Evolutionary conservation across 2,329 filamentous ascomycete genomes (phyloP).

Genomic region (Aspergillus neotritici): DNA sequence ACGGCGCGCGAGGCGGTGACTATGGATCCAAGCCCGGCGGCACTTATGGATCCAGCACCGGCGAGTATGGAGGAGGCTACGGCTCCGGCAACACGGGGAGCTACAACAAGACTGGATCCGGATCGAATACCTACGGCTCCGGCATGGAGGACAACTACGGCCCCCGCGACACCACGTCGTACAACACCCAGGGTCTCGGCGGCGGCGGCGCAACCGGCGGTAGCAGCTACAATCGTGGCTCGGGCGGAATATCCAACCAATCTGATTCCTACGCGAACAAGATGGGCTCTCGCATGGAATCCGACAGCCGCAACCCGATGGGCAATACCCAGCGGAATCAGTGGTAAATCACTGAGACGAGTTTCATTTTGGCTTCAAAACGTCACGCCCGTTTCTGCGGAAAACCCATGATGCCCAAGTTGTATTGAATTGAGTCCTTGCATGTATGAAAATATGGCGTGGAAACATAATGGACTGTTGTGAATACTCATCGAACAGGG

Average conservation of each 20-base stretch:
- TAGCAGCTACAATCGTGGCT: constrained; percentile 10
- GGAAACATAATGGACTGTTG: too few species aligned
- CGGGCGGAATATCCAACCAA: constrained; percentile 1
- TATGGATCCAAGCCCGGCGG: not conserved
- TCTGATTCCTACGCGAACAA: constrained; percentile 4
- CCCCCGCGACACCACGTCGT: not conserved
- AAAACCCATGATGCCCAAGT: too few species aligned
- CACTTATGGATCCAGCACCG: constrained; percentile 3
- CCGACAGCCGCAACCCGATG: constrained; percentile 3
- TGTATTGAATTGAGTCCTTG: too few species aligned
- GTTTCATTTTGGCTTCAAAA: too few species aligned
- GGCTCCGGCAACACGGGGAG: not conserved
- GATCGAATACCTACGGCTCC: constrained; percentile 1
- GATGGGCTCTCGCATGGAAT: constrained; percentile 10
- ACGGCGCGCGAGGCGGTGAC: not conserved
- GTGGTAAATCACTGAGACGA: constrained; percentile 4
- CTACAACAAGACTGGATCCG: not conserved
- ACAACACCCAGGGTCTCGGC: constrained; percentile 6
- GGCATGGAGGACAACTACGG: not conserved
- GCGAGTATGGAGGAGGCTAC: not conserved
- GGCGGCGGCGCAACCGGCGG: constrained; percentile 6
- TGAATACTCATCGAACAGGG: too few species aligned
- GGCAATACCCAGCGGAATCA: constrained; percentile 11
- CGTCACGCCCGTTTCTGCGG: too few species aligned
- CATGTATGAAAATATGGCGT: too few species aligned